These are phyloP conservation scores for Verticillium albo-atrum DNA, from an alignment of 2,329 filamentous ascomycete species.

Conservation along the genomic window DNA sequence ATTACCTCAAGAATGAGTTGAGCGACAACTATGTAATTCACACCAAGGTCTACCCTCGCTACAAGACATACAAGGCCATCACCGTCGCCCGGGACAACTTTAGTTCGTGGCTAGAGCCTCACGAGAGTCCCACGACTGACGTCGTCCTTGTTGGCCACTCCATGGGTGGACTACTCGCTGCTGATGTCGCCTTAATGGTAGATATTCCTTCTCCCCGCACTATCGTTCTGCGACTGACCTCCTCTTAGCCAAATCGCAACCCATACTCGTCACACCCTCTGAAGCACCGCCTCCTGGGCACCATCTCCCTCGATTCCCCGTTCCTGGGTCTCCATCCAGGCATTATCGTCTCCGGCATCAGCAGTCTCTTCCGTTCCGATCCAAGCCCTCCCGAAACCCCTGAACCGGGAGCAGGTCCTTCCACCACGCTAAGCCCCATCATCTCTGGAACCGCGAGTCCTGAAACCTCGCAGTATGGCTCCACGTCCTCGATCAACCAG, in stretches of 20 bases:
- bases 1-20: conserved; percentile 62
- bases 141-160: conserved; percentile 82
- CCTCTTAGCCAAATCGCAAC: conserved; percentile 24
- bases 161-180: conserved; percentile 80
- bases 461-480: conserved; percentile 7
- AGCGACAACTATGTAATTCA: conserved; percentile 74
- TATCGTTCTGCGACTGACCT: background rate
- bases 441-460: conserved; percentile 14
- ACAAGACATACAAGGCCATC: conserved; percentile 70
- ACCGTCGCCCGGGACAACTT: conserved; percentile 77
- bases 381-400: conserved; percentile 22
- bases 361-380: conserved; percentile 64
- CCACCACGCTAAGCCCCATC: conserved; percentile 7
- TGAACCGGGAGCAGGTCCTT: conserved; percentile 10
- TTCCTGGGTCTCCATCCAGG: conserved; percentile 87
- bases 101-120: conserved; percentile 74
- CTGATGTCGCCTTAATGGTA: conserved; percentile 69
- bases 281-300: conserved; percentile 74
- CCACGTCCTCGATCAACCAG: conserved; percentile 9
- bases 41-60: conserved; percentile 79
- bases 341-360: conserved; percentile 75
- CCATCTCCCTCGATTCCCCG: conserved; percentile 79
- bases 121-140: conserved; percentile 70
- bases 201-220: conserved; percentile 9
- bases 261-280: conserved; percentile 38